phyloP scores from a whole-genome alignment of 371 early-diverging fungal genomes.

The Mortierella sp. region DNA sequence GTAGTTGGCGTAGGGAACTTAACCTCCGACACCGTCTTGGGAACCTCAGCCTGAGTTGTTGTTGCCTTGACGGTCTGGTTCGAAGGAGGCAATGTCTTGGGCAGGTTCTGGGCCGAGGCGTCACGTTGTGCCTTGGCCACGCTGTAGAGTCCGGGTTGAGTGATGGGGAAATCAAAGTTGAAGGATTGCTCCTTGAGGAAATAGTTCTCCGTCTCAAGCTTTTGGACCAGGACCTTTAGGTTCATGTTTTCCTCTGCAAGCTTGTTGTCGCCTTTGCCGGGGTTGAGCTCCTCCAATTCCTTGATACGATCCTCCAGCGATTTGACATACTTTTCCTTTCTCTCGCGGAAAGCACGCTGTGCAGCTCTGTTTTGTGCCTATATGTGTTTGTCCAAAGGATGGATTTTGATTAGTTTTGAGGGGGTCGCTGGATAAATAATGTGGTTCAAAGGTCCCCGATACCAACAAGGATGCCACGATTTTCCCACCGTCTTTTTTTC shows the following conservation, averaged over 20 bases:
- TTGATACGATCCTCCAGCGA: conserved; percentile 76
- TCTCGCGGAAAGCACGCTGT: conserved; percentile 82
- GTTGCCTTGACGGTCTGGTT: neutral
- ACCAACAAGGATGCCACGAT: neutral
- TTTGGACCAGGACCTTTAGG: conserved; percentile 61
- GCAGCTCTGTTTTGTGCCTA: conserved; percentile 82
- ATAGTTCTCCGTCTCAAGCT: conserved; percentile 65
- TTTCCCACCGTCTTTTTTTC: neutral
- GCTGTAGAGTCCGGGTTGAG: conserved; percentile 52
- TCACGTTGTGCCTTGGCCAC: conserved; percentile 18
- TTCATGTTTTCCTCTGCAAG: conserved; percentile 70
- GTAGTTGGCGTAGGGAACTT: conserved; percentile 8
- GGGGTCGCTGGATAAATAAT: neutral
- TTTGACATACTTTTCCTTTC: conserved; percentile 76
- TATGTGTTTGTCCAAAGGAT: neutral
- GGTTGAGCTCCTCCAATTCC: conserved; percentile 66
- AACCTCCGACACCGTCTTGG: neutral
- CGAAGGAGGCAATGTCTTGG: conserved; percentile 10
- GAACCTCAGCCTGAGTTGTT: neutral
- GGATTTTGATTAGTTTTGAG: neutral
- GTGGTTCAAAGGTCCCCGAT: neutral
- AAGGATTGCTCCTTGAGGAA: conserved; percentile 59
- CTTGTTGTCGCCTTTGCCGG: conserved; percentile 50
- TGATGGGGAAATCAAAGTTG: conserved; percentile 64
- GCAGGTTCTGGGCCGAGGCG: conserved; percentile 10